Evolutionary conservation across 208 protist genomes (phyloP), one percentile per base, ranked within the genome.

Genomic region (Leishmania guyanensis): DNA sequence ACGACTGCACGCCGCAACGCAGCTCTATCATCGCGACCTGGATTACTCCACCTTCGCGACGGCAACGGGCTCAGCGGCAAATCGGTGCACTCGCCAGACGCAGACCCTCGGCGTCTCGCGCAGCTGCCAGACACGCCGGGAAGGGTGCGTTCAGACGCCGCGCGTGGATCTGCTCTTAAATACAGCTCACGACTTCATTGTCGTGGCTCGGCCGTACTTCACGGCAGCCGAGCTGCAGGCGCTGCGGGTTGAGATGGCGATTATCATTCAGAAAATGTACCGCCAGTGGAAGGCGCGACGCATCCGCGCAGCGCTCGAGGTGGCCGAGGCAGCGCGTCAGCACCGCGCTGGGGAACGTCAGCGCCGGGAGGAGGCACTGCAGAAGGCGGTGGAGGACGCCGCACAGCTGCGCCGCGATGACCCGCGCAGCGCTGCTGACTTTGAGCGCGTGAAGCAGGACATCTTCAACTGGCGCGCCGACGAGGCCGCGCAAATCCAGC

Each of bases 271-370:
- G 85, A 96, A 94, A 79, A 88, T 97, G 85, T 95, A 97, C 79
- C 91, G 98, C 29, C 90, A 97, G 80, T 99, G 95, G 93, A 98
- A 98, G 82, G 98, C 98, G 33, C 91, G 97, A 22, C 89, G 81
- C 48, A 75, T 93, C 26, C 93, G 91, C 3, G 66, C 79, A 9
- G 74, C 86, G 68, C 91, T 99, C 50, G 87, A 90, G 77, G 89
- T 80, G 43, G 86, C 84, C 29, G 87, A 94, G 70, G 80, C 89
- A 46, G 90, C 86, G 53, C 90, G 92, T 80, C 89, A 95, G 78
- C 82, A 91, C 46, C 82, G 87, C 50, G 90, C 91, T 29, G 90
- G 88, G 71, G 85, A 64, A 14, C 85, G 88, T 48, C 89, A 95
- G 77, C 85, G 88, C 3, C 82, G 88, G 26, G 87, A 97, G 84